Conservation (phyloP, 2,329 filamentous ascomycete genomes). For the Exophiala aquamarina region DNA sequence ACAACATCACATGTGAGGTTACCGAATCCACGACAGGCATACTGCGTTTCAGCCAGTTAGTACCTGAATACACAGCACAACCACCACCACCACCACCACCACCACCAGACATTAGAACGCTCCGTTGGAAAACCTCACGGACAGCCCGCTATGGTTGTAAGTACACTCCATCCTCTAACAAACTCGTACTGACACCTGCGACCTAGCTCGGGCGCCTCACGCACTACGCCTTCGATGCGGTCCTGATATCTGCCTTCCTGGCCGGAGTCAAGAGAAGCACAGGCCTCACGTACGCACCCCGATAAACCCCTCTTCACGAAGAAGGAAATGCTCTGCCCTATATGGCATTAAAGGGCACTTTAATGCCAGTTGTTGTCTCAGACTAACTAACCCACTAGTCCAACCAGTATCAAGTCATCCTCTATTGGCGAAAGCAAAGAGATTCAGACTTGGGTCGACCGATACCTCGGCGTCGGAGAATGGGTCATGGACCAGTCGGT, state of each 20-base stretch:
- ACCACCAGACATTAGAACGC: neutral
- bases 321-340: too few relatives aligned
- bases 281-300: slow-evolving; percentile 88
- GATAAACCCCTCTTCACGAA: slow-evolving; percentile 34
- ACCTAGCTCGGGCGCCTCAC: slow-evolving; percentile 84
- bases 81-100: slow-evolving; percentile 31
- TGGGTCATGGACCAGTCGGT: slow-evolving; percentile 98
- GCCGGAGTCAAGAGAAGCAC: slow-evolving; percentile 97
- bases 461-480: slow-evolving; percentile 91
- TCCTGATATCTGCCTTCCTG: slow-evolving; percentile 91
- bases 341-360: too few relatives aligned
- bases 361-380: slow-evolving; percentile 45
- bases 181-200: slow-evolving; percentile 63
- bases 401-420: slow-evolving; percentile 80
- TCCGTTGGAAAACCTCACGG: neutral
- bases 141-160: slow-evolving; percentile 46
- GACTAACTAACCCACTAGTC: slow-evolving; percentile 30
- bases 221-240: slow-evolving; percentile 95
- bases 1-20: neutral
- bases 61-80: slow-evolving; percentile 1
- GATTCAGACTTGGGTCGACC: slow-evolving; percentile 83
- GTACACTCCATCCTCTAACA: slow-evolving; percentile 21
- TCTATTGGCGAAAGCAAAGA: slow-evolving; percentile 80
- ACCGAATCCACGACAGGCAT: too few relatives aligned
- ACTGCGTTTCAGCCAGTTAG: too few relatives aligned